Evolutionary conservation across 331 rosid genomes (phyloP).

Genomic region (Rosa hybrid): DNA sequence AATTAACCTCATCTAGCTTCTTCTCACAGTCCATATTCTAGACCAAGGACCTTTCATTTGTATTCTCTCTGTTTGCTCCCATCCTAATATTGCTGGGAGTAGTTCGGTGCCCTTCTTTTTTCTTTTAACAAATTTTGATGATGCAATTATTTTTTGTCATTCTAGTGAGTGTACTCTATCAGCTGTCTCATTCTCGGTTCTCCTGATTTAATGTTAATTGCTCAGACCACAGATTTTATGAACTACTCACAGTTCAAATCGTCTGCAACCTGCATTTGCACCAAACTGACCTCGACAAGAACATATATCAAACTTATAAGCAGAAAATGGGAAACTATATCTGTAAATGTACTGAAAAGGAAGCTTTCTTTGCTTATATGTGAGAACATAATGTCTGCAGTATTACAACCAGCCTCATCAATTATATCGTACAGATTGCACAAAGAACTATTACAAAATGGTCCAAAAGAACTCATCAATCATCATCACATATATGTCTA

Average conservation of each 20-base stretch:
- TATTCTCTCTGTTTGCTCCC: conserved; percentile 14
- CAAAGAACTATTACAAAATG: background rate
- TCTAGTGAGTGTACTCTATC: background rate
- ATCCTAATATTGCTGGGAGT: background rate
- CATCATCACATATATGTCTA: background rate
- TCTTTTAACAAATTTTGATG: conserved; percentile 4
- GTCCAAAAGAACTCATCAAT: background rate
- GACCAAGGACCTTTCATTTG: conserved; percentile 28
- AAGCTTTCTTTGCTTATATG: background rate
- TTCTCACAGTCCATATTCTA: conserved; percentile 24
- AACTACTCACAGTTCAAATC: background rate
- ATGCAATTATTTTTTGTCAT: conserved; percentile 15
- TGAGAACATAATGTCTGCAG: background rate
- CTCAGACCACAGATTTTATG: background rate
- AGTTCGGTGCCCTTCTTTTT: background rate
- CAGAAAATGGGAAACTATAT: no score
- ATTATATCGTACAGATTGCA: background rate
- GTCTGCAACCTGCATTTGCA: background rate
- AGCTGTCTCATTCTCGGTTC: background rate
- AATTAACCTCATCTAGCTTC: conserved; percentile 11
- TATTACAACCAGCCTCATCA: background rate
- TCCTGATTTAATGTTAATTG: background rate
- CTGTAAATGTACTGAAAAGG: no score
- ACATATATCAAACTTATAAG: background rate
- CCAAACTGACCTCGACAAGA: background rate